Conservation (phyloP, 768 basidiomycete species). For the Tricholomella constricta region DNA sequence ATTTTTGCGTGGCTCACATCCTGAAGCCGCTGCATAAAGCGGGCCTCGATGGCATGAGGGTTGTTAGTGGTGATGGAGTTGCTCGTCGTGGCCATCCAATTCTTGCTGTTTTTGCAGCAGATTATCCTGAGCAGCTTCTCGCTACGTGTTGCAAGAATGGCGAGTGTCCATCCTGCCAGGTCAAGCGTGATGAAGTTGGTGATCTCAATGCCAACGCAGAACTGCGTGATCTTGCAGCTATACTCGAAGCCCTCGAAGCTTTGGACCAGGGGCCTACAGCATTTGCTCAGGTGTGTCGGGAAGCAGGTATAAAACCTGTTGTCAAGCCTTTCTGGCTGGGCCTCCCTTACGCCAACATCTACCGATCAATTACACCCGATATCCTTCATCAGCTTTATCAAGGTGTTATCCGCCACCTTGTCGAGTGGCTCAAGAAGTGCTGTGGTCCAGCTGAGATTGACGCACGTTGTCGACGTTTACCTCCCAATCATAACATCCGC, state of each 20-base stretch:
- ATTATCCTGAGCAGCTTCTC: slow-evolving; percentile 49
- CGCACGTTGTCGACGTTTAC: slow-evolving; percentile 31
- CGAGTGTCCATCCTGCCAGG: slow-evolving; percentile 18
- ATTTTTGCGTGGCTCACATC: slow-evolving; percentile 33
- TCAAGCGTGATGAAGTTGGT: slow-evolving; percentile 2
- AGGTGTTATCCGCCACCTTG: slow-evolving; percentile 35
- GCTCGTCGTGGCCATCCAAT: slow-evolving; percentile 31
- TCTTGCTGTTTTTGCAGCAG: slow-evolving; percentile 37
- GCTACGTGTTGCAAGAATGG: slow-evolving; percentile 26
- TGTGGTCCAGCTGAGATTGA: slow-evolving; percentile 36
- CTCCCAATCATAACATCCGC: slow-evolving; percentile 35
- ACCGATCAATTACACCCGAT: slow-evolving; percentile 29
- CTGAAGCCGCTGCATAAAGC: slow-evolving; percentile 28
- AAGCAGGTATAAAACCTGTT: slow-evolving; percentile 25
- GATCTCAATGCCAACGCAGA: neutral
- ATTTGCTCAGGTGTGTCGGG: neutral
- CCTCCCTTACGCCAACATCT: slow-evolving; percentile 29
- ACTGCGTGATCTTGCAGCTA: too few species aligned
- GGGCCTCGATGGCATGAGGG: slow-evolving; percentile 22
- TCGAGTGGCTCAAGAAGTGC: slow-evolving; percentile 28
- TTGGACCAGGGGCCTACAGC: too few species aligned
- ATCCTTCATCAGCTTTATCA: slow-evolving; percentile 37
- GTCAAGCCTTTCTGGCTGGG: slow-evolving; percentile 23
- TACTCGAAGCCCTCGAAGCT: too few species aligned
- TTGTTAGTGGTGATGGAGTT: slow-evolving; percentile 35